phyloP scores from a whole-genome alignment of 2,329 filamentous ascomycete species.

The Cercospora brassicicola region DNA sequence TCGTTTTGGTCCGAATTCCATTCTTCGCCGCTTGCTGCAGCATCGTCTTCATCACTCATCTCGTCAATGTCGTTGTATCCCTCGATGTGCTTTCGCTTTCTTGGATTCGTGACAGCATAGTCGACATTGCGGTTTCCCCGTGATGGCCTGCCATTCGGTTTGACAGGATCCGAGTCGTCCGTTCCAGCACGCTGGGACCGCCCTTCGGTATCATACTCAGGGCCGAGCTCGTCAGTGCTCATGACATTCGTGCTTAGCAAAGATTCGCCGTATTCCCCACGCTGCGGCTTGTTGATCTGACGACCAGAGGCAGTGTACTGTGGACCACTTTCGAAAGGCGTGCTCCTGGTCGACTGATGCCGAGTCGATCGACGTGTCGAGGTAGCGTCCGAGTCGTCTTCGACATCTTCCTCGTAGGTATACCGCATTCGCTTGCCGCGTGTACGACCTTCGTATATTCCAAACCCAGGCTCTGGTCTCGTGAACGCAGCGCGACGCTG shows the following conservation, averaged over 20 bases:
- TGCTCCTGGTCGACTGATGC: conserved; percentile 62
- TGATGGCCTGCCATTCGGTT: conserved; percentile 42
- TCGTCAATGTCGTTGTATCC: conserved; percentile 62
- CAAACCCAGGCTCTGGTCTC: conserved; percentile 84
- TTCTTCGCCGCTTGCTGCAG: conserved; percentile 59
- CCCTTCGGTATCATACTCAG: conserved; percentile 24
- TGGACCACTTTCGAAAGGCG: conserved; percentile 69
- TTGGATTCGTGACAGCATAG: conserved; percentile 36
- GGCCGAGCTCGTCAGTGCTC: conserved; percentile 40
- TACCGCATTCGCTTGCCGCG: conserved; percentile 96
- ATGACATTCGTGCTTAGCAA: conserved; percentile 57
- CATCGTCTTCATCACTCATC: conserved; percentile 65
- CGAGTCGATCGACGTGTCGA: conserved; percentile 65
- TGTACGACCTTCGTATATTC: conserved; percentile 92
- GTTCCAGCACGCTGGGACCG: conserved; percentile 43
- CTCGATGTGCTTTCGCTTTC: conserved; percentile 52
- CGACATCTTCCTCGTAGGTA: conserved; percentile 87
- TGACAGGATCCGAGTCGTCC: conserved; percentile 49
- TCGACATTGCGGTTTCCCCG: conserved; percentile 31
- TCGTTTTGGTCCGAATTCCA: conserved; percentile 74
- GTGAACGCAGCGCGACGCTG: conserved; percentile 83
- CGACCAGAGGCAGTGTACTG: conserved; percentile 80
- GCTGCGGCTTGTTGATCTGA: conserved; percentile 69
- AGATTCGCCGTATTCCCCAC: conserved; percentile 63
- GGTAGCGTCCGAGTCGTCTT: conserved; percentile 65